Evolutionary conservation across 2,329 filamentous ascomycete genomes (phyloP), one percentile per base, ranked within the genome.

Genomic region (Sclerotinia spermophila): DNA sequence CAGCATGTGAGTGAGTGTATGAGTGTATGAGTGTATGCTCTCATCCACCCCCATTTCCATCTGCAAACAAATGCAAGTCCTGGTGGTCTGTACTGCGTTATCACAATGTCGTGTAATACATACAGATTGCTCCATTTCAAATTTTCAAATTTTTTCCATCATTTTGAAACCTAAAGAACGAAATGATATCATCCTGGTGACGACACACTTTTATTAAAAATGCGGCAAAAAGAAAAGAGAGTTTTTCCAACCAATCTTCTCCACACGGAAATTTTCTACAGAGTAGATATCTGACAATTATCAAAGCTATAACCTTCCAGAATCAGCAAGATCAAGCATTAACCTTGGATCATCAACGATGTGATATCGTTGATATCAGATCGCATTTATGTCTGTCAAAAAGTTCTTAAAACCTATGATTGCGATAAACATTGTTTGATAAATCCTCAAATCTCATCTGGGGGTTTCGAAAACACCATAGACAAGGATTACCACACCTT

Each of bases 401-500:
- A 19, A 35, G 24, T 17, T 17, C 30, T 21, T 35, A 33, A n/a
- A 24, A 24, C 21, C 33, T 17, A n/a, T 8, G 21, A 38, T 35
- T 33, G 30, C 45, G 42, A 48, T 44, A 35, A 64, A 45, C 30
- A 11, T n/a, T 45, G 27, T 48, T 62, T 45, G 30, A 62, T 45
- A 45, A 62, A 35, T 30, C 30, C 27, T 48, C 44, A 27, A 51
- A 38, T 38, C n/a, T 48, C 15, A 53, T 30, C 17, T 53, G 53
- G 7, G 24, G 15, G 62, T 15, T 40, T n/a, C 5, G 45, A 27
- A 13, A 51, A 40, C 5, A 21, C n/a, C 11, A 21, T 6, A 53
- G 19, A 2, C 62, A 66, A 53, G 62, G 62, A 30, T 66, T 30
- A 66, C 62, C 45, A 53, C 62, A 66, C 45, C 62, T 30, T 21